Evolutionary conservation across 257 asterid species (phyloP), one percentile per base, ranked within the genome.

Genomic region (Solanum chiquidenum): DNA sequence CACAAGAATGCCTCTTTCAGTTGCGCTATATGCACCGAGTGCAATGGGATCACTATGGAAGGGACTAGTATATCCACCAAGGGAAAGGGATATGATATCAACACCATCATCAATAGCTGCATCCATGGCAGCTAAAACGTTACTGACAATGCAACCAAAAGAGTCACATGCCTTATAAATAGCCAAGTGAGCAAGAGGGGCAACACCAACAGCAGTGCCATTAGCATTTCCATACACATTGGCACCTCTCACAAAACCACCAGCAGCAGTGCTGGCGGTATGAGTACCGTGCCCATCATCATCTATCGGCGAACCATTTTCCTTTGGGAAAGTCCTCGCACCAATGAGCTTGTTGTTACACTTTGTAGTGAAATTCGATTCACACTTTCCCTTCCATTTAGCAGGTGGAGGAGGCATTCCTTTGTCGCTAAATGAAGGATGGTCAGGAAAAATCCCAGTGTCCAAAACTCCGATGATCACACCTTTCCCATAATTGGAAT

Each of bases 131-230:
- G 96, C 96, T 49, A 93, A 12, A 3, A 91, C n/a, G 13, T 29
- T 90, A 27, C 92, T 89, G 8, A 90, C 95, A 1, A 37, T 7
- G 46, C 96, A 94, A n/a, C 60, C 37, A n/a, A 38, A n/a, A 3
- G 7, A n/a, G 5, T 1, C 0, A n/a, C 95, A 93, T 1, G 87
- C 90, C 86, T 90, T 94, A 90, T 93, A 94, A 1, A 91, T 52
- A 0, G 97, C 95, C 27, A 94, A 37, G 77, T 94, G 95, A 87
- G 97, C 95, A 29, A 84, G 92, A 8, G 97, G 95, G 1, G 94
- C 95, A 25, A 92, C 71, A 2, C 97, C 97, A 38, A 23, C 91
- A 2, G 95, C 94, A 0, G 92, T 90, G 16, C 95, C 94, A 1
- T 93, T 89, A 31, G 94, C 95, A 13, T 52, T 89, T 12, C 97